Base-by-base conservation (phyloP, 352 stramenopile species). In the Phytophthora palmivora region DNA sequence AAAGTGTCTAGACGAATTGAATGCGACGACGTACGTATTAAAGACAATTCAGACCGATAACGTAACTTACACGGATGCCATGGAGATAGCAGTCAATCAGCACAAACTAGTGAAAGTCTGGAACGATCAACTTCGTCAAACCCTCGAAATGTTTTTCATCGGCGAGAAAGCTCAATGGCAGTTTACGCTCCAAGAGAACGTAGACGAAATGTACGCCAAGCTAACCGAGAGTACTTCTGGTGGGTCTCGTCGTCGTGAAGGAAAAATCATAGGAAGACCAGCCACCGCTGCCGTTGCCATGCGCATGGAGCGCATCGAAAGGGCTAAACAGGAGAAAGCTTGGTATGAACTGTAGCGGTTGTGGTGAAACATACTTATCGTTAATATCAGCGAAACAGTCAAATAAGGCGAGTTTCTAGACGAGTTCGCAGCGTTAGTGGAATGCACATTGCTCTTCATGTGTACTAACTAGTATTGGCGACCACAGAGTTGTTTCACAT, bases 401-500 rank as follows among this genome's bases (percentile, higher is more conserved):
- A 28, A 28, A 28, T 6, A 28, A 3, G 3, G 24, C 24, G 30
- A 34, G 30, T 34, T 34, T 34, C 30, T 45, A 52, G 38, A 18
- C 10, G 16, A 52, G 22, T 15, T 42, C 28, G 12, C 33, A 24
- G 42, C 28, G 37, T 45, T 55, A 37, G 32, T 38, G 18, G 15
- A 26, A 30, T 43, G n/a, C n/a, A 37, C 11, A 54, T 38, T 18
- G 14, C 16, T n/a, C 41, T 39, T 30, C 19, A n/a, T 32, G 24
- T 28, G 24, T 33, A 47, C 51, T 74, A n/a, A n/a, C n/a, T n/a
- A n/a, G n/a, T n/a, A 74, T 37, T 67, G 45, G 30, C 49, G 58
- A 14, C 47, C 45, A 15, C 78, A 87, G 14, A 65, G 24, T 39
- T 72, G 67, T 51, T 75, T 78, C 44, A 94, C 76, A 69, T 92